Percentiles rank a stretch among this genome's conserved stretches.
Evolutionary conservation across 345 rosid genomes (phyloP).

Genomic region (Dipteronia dyeriana): DNA sequence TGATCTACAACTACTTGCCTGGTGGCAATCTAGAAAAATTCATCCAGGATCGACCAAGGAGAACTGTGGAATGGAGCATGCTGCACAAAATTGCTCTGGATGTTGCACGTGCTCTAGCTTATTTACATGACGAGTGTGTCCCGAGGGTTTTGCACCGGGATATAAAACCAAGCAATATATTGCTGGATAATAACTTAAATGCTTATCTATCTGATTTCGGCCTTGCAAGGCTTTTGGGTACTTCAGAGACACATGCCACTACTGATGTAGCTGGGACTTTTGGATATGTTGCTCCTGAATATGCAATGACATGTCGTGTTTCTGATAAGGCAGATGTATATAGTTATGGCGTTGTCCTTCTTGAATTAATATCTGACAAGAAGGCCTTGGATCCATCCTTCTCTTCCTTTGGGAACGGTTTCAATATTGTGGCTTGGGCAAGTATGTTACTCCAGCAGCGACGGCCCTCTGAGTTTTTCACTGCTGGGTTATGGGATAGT

Average conservation of each 20-base stretch:
- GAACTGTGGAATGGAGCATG: constrained; percentile 43
- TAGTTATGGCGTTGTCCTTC: constrained; percentile 54
- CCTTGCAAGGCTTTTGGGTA: constrained; percentile 53
- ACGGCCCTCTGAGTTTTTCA: constrained; percentile 38
- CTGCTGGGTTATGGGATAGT: constrained; percentile 48
- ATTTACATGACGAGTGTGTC: constrained; percentile 50
- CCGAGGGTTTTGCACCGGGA: constrained; percentile 56
- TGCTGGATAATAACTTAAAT: constrained; percentile 43
- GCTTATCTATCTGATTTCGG: constrained; percentile 63
- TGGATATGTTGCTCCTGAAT: constrained; percentile 61
- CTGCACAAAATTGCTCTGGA: constrained; percentile 60
- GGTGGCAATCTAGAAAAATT: constrained; percentile 57
- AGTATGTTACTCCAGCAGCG: constrained; percentile 46
- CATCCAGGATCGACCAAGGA: constrained; percentile 47
- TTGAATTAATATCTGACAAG: constrained; percentile 55
- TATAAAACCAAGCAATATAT: constrained; percentile 57
- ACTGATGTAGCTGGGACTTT: constrained; percentile 62
- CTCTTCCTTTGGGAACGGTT: constrained; percentile 50
- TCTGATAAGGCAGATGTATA: constrained; percentile 61
- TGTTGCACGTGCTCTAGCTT: constrained; percentile 56
- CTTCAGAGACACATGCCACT: constrained; percentile 59
- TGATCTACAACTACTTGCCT: constrained; percentile 53
- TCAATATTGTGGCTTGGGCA: constrained; percentile 58
- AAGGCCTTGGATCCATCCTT: constrained; percentile 56
- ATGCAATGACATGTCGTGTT: constrained; percentile 60